Evolutionary conservation across 306 rosid species (phyloP), one percentile per base, ranked within the genome.

Genomic region (Trifolium dubium): DNA sequence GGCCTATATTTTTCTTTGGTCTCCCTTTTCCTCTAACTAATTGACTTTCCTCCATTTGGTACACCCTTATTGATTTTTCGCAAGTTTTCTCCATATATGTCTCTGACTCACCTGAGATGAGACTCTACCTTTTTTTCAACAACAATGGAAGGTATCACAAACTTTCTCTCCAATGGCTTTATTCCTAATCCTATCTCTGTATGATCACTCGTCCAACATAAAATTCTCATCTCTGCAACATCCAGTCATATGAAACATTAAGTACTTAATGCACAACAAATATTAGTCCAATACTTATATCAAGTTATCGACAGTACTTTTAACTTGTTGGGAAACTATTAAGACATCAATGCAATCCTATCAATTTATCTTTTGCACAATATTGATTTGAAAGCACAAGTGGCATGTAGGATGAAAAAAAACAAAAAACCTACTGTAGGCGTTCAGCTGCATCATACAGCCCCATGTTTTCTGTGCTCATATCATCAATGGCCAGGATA

Each of bases 391-490:
- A 77, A 81, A 77, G 69, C 65, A 66, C 56, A 55, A 19, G 47
- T 40, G 40, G 76, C 19, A 71, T 66, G 69, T 10, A 69, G 56
- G 66, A 65, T 59, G 83, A 77, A 41, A 18, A 81, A 85, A 88
- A 84, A 83, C 93, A 17, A 81, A 85, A 88, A 84, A 86, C 95
- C 80, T 63, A 94, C 99, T 94, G 97, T 81, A 94, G 84, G 69
- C 83, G 90, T 61, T 92, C 97, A 62, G 99, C 99, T 44, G 99
- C 99, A 73, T 89, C 97, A 77, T 94, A 94, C 75, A 94, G 81
- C 40, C 95, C 91, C 96, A 92, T 86, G 39, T 84, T 83, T 88
- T 92, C 89, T 51, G 99, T 88, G 82, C 86, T 89, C 67, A 78
- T 80, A 73, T 85, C 92, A 78, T 92, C 95, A 82, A 94, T 94